These are phyloP conservation scores for Sarocladium kiliense DNA, from an alignment of 2,329 filamentous ascomycete species.

Conservation along the genomic window DNA sequence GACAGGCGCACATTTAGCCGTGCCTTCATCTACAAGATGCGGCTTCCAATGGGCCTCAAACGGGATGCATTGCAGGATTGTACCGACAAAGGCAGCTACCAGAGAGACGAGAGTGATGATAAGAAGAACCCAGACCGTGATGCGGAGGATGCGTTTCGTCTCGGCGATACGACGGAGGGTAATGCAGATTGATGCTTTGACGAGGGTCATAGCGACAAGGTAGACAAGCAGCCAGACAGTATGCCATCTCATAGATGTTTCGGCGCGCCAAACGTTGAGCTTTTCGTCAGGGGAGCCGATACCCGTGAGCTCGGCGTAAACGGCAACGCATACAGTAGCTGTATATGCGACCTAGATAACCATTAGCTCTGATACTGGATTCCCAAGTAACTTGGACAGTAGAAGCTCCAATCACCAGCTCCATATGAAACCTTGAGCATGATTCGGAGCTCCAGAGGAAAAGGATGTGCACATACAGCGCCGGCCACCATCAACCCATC, in stretches of 20 bases:
- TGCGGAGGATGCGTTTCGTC: constrained; percentile 15
- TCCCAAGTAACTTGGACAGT: too few species aligned
- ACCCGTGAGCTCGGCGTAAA: constrained; percentile 14
- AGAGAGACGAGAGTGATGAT: constrained; percentile 20
- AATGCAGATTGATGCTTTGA: constrained; percentile 23
- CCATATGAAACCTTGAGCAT: too few species aligned
- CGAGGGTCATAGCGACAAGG: constrained; percentile 16
- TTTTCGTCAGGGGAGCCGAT: constrained; percentile 17
- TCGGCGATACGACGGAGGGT: constrained; percentile 20
- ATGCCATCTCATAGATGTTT: constrained; percentile 18
- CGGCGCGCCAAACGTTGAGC: constrained; percentile 15
- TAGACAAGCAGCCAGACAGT: constrained; percentile 23
- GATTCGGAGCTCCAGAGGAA: too few species aligned
- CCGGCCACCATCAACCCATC: constrained; percentile 15
- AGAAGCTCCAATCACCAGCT: too few species aligned
- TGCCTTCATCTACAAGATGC: constrained; percentile 14
- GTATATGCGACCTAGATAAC: constrained; percentile 14
- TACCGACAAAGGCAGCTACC: constrained; percentile 20
- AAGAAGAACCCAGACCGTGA: constrained; percentile 19
- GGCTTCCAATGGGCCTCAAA: constrained; percentile 19
- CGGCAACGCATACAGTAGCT: constrained; percentile 13
- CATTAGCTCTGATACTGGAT: not conserved
- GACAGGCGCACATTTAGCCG: constrained; percentile 18
- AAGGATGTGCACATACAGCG: constrained; percentile 13
- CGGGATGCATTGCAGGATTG: constrained; percentile 19